Conservation (phyloP, 805 yeast species). For the Kodamaea leandrae region DNA sequence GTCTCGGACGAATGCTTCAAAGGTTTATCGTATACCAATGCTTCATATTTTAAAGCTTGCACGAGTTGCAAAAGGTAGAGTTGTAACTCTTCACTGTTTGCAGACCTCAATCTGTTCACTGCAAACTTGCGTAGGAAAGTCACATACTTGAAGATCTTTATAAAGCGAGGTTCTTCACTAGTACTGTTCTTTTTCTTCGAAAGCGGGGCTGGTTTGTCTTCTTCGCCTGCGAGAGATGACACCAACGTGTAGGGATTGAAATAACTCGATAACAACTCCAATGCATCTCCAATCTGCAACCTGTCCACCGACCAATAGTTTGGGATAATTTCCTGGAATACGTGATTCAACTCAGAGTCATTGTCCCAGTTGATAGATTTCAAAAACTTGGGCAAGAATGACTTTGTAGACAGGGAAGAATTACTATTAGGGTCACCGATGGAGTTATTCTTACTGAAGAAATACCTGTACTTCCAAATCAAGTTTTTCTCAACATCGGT, state of each 20-base stretch:
- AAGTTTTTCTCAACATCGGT: conserved; percentile 80
- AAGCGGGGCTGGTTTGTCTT: conserved; percentile 12
- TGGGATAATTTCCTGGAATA: conserved; percentile 63
- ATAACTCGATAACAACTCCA: conserved; percentile 78
- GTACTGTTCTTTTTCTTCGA: conserved; percentile 11
- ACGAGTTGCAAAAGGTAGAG: conserved; percentile 85
- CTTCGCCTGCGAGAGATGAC: conserved; percentile 11
- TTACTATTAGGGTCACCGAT: conserved; percentile 41
- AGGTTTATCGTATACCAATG: conserved; percentile 21
- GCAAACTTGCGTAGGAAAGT: conserved; percentile 81
- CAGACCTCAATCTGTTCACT: conserved; percentile 73
- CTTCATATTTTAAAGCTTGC: conserved; percentile 84
- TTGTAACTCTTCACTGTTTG: conserved; percentile 76
- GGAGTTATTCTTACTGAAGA: conserved; percentile 45
- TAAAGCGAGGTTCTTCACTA: conserved; percentile 29
- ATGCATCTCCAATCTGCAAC: conserved; percentile 78
- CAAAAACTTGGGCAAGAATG: conserved; percentile 68
- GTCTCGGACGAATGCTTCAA: conserved; percentile 11
- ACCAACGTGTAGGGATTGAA: conserved; percentile 51
- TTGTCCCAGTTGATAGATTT: conserved; percentile 89
- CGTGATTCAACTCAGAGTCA: conserved; percentile 74
- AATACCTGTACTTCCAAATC: conserved; percentile 89
- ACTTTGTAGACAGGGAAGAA: conserved; percentile 49
- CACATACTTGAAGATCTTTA: conserved; percentile 37
- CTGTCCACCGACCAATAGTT: conserved; percentile 61